Evolutionary conservation across 805 yeast genomes (phyloP).

Genomic region (Diddensiella santjacobensis): DNA sequence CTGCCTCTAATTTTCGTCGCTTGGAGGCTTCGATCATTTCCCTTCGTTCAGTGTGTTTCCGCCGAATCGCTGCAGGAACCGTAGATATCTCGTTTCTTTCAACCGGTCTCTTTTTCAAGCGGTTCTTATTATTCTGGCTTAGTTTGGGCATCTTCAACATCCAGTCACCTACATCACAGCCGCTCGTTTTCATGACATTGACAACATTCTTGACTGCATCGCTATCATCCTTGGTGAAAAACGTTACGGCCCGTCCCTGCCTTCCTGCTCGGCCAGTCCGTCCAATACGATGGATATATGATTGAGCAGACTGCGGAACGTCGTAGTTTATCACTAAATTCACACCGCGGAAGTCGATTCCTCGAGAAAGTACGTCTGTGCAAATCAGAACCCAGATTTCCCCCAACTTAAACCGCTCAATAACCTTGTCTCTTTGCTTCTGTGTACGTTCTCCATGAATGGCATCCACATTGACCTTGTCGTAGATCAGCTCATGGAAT

Average conservation of each 20-base stretch:
- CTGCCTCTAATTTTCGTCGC: constrained; percentile 14
- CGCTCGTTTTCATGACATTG: constrained; percentile 94
- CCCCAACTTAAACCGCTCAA: constrained; percentile 81
- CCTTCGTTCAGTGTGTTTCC: constrained; percentile 56
- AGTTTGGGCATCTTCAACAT: constrained; percentile 68
- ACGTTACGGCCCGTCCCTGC: constrained; percentile 81
- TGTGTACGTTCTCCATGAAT: constrained; percentile 94
- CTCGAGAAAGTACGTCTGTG: constrained; percentile 94
- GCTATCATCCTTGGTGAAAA: constrained; percentile 87
- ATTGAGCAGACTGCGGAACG: constrained; percentile 89
- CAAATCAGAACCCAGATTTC: constrained; percentile 95
- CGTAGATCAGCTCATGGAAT: constrained; percentile 88
- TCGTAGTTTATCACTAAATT: constrained; percentile 94
- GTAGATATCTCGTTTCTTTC: constrained; percentile 79
- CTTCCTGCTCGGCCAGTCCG: constrained; percentile 97
- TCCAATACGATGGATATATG: constrained; percentile 96
- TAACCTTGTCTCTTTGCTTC: constrained; percentile 77
- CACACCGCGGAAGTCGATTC: constrained; percentile 95
- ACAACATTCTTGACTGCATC: constrained; percentile 74
- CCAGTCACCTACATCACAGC: constrained; percentile 68
- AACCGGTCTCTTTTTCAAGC: constrained; percentile 51
- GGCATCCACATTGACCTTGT: constrained; percentile 87
- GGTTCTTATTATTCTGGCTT: constrained; percentile 56
- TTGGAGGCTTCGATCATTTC: constrained; percentile 55
- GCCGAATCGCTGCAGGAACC: constrained; percentile 55